phyloP scores from a whole-genome alignment of 768 basidiomycete species.

The Agrocybe chaxingu region DNA sequence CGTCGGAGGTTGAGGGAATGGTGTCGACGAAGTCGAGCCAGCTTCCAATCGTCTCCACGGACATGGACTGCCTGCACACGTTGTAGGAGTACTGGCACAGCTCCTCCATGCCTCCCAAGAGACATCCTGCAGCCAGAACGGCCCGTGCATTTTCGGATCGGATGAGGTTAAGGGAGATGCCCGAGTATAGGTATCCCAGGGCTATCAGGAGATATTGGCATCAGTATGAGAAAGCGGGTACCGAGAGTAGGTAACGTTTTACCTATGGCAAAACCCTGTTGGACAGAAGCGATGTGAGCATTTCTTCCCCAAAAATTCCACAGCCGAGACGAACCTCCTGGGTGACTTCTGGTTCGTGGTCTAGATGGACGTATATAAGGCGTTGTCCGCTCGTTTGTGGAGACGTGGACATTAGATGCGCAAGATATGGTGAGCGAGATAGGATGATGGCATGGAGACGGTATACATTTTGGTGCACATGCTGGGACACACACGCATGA shows the following conservation, averaged over 20 bases:
- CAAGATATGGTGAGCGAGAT: slow-evolving; percentile 84
- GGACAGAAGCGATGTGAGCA: slow-evolving; percentile 12
- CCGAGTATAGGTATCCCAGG: slow-evolving; percentile 78
- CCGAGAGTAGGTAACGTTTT: slow-evolving; percentile 8
- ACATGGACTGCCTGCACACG: slow-evolving; percentile 72
- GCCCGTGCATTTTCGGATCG: slow-evolving; percentile 79
- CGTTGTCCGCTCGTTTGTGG: slow-evolving; percentile 64
- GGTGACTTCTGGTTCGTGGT: slow-evolving; percentile 79
- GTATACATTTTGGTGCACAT: slow-evolving; percentile 72
- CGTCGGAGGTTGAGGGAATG: slow-evolving; percentile 48
- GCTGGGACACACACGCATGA: slow-evolving; percentile 36
- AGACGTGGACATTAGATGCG: slow-evolving; percentile 83
- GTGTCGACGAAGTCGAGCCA: slow-evolving; percentile 79
- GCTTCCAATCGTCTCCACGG: slow-evolving; percentile 65
- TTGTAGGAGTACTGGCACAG: slow-evolving; percentile 78
- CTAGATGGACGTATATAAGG: slow-evolving; percentile 70
- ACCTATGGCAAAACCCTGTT: slow-evolving; percentile 77
- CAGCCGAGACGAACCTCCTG: slow-evolving; percentile 60
- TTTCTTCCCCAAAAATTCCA: slow-evolving; percentile 6
- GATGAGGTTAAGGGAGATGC: slow-evolving; percentile 63
- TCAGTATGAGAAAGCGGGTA: slow-evolving; percentile 2
- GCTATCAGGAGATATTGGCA: slow-evolving; percentile 38
- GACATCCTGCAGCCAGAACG: slow-evolving; percentile 80
- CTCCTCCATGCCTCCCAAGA: slow-evolving; percentile 87
- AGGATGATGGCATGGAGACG: slow-evolving; percentile 83